phyloP scores from a whole-genome alignment of 768 basidiomycete genomes.

The Guyanaporus albipodus region DNA sequence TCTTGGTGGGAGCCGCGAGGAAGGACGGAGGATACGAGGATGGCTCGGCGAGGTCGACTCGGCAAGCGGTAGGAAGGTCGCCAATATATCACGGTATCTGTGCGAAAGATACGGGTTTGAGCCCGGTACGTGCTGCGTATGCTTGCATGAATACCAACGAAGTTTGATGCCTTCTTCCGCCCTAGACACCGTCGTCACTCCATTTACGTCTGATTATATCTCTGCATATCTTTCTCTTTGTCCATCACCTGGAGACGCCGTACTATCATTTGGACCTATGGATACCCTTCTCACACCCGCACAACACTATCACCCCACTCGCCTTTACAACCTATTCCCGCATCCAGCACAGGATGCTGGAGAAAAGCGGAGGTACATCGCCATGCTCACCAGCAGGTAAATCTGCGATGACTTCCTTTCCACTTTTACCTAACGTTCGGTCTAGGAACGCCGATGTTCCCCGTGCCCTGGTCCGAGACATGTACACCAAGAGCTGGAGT shows the following conservation, averaged over 20 bases:
- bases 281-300: conserved; percentile 75
- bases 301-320: conserved; percentile 68
- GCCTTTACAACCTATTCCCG: conserved; percentile 69
- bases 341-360: conserved; percentile 77
- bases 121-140: conserved; percentile 43
- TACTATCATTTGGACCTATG: conserved; percentile 79
- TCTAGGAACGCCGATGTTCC: conserved; percentile 80
- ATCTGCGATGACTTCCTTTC: conserved; percentile 4
- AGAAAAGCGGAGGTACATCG: conserved; percentile 72
- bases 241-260: conserved; percentile 68
- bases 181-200: conserved; percentile 64
- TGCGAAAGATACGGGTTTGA: conserved; percentile 82
- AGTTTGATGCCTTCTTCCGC: not conserved
- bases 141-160: no score
- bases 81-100: conserved; percentile 68
- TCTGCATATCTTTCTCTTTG: conserved; percentile 74
- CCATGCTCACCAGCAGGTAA: conserved; percentile 67
- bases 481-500: conserved; percentile 93
- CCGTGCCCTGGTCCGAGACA: conserved; percentile 78
- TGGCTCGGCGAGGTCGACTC: conserved; percentile 84
- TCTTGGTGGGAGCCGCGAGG: conserved; percentile 71
- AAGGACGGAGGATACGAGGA: conserved; percentile 64
- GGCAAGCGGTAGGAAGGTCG: conserved; percentile 58
- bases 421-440: not conserved
- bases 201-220: conserved; percentile 76